These are phyloP conservation scores for Chlorella sp. DNA, from an alignment of 139 green algal genomes.

Conservation along the genomic window DNA sequence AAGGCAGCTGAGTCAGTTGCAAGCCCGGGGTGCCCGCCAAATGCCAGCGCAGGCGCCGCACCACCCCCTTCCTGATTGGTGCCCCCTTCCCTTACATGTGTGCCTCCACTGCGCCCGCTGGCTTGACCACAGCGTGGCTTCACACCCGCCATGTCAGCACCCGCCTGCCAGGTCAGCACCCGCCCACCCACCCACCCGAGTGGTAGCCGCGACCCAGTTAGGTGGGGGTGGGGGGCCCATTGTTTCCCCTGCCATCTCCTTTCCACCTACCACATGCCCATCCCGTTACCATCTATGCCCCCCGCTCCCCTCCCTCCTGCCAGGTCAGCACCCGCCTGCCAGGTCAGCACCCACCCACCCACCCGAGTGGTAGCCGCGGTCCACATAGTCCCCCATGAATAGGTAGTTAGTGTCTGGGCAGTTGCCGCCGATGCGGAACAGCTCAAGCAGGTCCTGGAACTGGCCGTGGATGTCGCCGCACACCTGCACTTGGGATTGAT, in stretches of 20 bases:
- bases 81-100: no score
- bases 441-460: slow-evolving; percentile 96
- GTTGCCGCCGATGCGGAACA: slow-evolving; percentile 95
- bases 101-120: no score
- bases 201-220: slow-evolving; percentile 99
- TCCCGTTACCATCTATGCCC: no score
- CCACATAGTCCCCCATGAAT: slow-evolving; percentile 99
- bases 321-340: no score
- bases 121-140: no score
- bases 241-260: no score
- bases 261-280: no score
- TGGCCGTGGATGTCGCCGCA: slow-evolving; percentile 99
- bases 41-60: not conserved
- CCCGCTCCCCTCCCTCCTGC: no score
- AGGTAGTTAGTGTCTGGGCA: slow-evolving; percentile 99
- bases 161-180: no score
- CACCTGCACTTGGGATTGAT: slow-evolving; percentile 50
- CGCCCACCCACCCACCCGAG: slow-evolving; percentile 47
- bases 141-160: no score
- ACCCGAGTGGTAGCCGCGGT: slow-evolving; percentile 94
- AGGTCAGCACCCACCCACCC: not conserved
- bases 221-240: no score
- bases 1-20: not conserved
- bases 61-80: no score
- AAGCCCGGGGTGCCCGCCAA: not conserved